Conservation (phyloP, 2,329 filamentous ascomycete genomes). For the Xylariaceae sp. region DNA sequence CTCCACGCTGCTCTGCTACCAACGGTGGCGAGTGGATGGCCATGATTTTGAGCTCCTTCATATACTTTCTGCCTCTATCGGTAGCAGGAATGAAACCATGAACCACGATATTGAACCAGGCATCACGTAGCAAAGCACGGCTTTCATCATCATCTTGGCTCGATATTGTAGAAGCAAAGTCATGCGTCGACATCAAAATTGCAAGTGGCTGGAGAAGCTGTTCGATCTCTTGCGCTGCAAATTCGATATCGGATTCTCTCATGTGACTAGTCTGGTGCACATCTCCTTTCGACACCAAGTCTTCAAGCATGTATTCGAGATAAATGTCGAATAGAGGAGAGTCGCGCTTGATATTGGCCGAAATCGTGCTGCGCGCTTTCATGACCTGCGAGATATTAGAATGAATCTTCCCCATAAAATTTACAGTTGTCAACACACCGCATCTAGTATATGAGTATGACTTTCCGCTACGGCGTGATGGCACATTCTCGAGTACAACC, state of each 20-base stretch:
- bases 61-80: slow-evolving; percentile 66
- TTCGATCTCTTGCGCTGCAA: slow-evolving; percentile 81
- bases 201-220: slow-evolving; percentile 87
- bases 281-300: slow-evolving; percentile 87
- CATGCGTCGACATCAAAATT: slow-evolving; percentile 68
- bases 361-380: slow-evolving; percentile 76
- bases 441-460: slow-evolving; percentile 63
- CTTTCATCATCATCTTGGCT: slow-evolving; percentile 59
- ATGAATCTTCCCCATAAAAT: no score
- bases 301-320: slow-evolving; percentile 76
- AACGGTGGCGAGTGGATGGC: slow-evolving; percentile 84
- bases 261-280: slow-evolving; percentile 69
- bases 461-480: slow-evolving; percentile 69
- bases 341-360: slow-evolving; percentile 60
- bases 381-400: slow-evolving; percentile 47
- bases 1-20: slow-evolving; percentile 81
- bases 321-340: slow-evolving; percentile 81
- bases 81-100: slow-evolving; percentile 82
- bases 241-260: slow-evolving; percentile 72
- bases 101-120: slow-evolving; percentile 97
- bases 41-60: slow-evolving; percentile 75
- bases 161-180: slow-evolving; percentile 45
- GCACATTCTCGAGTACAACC: slow-evolving; percentile 73
- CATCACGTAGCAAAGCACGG: slow-evolving; percentile 74
- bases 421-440: slow-evolving; percentile 49